Evolutionary conservation across 2,329 filamentous ascomycete genomes (phyloP).

Genomic region (Aspergillus arachidicola): DNA sequence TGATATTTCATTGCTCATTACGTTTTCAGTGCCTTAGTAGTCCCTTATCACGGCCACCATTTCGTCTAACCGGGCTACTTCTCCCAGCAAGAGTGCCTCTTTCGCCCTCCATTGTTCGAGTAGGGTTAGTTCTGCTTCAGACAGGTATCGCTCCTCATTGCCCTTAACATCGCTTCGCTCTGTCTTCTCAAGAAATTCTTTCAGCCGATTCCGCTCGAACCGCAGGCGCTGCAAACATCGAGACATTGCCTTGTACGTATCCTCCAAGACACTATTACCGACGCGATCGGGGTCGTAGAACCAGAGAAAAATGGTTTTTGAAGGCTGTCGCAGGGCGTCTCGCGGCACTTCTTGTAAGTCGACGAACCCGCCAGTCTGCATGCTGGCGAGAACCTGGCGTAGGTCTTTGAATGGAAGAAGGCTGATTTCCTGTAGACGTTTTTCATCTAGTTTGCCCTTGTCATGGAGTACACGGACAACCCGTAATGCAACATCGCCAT

Average conservation of each 20-base stretch:
- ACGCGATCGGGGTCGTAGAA: constrained; percentile 81
- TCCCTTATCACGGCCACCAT: constrained; percentile 82
- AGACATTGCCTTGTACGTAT: constrained; percentile 87
- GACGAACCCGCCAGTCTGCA: constrained; percentile 84
- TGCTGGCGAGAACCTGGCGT: constrained; percentile 77
- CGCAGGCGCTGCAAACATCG: constrained; percentile 79
- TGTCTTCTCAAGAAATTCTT: constrained; percentile 75
- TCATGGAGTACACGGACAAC: constrained; percentile 82
- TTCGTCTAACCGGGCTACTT: constrained; percentile 81
- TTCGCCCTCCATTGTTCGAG: constrained; percentile 64
- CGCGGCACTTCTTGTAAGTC: constrained; percentile 94
- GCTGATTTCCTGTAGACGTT: constrained; percentile 76
- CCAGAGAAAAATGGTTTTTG: constrained; percentile 87
- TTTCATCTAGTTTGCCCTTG: constrained; percentile 94
- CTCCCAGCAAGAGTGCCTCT: constrained; percentile 73
- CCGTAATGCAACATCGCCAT: constrained; percentile 75
- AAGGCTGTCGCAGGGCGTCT: constrained; percentile 78
- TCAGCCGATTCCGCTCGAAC: constrained; percentile 71
- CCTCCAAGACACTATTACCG: constrained; percentile 70
- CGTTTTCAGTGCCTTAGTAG: constrained; percentile 52
- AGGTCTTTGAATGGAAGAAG: constrained; percentile 85
- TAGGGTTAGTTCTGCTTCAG: constrained; percentile 69
- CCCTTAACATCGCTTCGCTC: constrained; percentile 85
- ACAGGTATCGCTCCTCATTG: constrained; percentile 78
- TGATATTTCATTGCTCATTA: constrained; percentile 8